Evolutionary conservation across 2,329 filamentous ascomycete genomes (phyloP).

Genomic region (Paracoccidioides brasiliensis): DNA sequence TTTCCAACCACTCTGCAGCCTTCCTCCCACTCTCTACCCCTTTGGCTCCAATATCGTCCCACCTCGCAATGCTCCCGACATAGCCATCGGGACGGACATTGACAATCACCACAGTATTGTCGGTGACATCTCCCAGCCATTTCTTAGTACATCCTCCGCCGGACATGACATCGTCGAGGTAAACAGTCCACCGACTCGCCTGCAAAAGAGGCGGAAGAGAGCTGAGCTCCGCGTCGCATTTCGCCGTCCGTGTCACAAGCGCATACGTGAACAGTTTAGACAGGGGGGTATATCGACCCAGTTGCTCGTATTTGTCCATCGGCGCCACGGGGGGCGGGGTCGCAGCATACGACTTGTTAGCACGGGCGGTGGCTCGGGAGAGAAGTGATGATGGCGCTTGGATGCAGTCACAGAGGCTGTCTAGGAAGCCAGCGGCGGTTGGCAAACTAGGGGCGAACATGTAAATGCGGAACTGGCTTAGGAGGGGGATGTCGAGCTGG

Average conservation of each 20-base stretch:
- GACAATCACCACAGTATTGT: constrained; percentile 48
- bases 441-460: constrained; percentile 54
- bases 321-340: constrained; percentile 45
- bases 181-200: constrained; percentile 57
- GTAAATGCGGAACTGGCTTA: constrained; percentile 66
- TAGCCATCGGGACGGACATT: constrained; percentile 64
- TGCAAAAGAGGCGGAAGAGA: constrained; percentile 51
- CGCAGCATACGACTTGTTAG: constrained; percentile 48
- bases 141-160: constrained; percentile 46
- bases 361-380: constrained; percentile 45
- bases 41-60: constrained; percentile 14
- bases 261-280: constrained; percentile 58
- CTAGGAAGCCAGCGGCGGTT: constrained; percentile 44
- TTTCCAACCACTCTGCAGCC: constrained; percentile 36
- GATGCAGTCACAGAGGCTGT: constrained; percentile 45
- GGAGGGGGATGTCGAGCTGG: constrained; percentile 63
- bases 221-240: constrained; percentile 50
- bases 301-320: constrained; percentile 53
- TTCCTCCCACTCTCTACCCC: constrained; percentile 19
- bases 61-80: constrained; percentile 48
- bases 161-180: constrained; percentile 52
- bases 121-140: constrained; percentile 50
- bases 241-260: constrained; percentile 53
- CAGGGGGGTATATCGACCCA: constrained; percentile 54
- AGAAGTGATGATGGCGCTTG: constrained; percentile 42